Percentiles rank a stretch among this genome's conserved stretches.
phyloP scores from a whole-genome alignment of 805 yeast genomes.

The Cyberlindnera mississippiensis region DNA sequence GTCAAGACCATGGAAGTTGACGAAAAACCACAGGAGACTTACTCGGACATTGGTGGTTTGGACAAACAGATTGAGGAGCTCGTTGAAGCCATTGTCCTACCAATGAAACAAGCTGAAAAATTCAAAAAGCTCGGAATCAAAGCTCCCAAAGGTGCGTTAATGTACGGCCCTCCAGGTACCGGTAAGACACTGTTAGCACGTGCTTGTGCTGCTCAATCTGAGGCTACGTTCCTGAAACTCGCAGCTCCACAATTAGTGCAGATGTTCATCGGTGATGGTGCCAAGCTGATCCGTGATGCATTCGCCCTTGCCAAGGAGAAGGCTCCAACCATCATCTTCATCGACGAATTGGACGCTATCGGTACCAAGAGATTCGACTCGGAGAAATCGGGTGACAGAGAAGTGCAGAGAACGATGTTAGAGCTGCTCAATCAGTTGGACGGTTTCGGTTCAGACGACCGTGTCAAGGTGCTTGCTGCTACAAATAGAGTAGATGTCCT shows the following conservation, averaged over 20 bases:
- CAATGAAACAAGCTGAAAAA: conserved; percentile 97
- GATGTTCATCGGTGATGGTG: conserved; percentile 99
- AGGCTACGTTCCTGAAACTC: conserved; percentile 91
- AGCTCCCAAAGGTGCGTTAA: conserved; percentile 96
- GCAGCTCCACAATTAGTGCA: conserved; percentile 99
- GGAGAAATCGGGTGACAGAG: conserved; percentile 96
- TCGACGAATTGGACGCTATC: conserved; percentile 97
- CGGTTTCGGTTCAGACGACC: conserved; percentile 95
- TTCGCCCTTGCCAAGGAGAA: conserved; percentile 96
- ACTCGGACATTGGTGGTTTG: conserved; percentile 95
- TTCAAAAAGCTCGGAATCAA: conserved; percentile 91
- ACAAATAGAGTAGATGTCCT: conserved; percentile 96
- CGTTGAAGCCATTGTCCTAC: conserved; percentile 96
- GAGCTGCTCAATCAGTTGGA: conserved; percentile 95
- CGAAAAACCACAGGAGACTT: conserved; percentile 96
- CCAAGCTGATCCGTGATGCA: conserved; percentile 94
- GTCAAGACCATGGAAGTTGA: conserved; percentile 99
- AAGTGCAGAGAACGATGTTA: conserved; percentile 98
- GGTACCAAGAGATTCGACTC: conserved; percentile 98
- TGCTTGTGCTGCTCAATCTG: conserved; percentile 98
- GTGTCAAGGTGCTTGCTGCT: conserved; percentile 97
- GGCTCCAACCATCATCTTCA: conserved; percentile 96
- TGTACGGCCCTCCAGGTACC: conserved; percentile 99
- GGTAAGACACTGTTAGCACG: conserved; percentile 96
- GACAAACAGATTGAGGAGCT: conserved; percentile 98